These are phyloP conservation scores for Pseudogymnoascus destructans DNA, from an alignment of 2,329 filamentous ascomycete species.

Conservation along the genomic window DNA sequence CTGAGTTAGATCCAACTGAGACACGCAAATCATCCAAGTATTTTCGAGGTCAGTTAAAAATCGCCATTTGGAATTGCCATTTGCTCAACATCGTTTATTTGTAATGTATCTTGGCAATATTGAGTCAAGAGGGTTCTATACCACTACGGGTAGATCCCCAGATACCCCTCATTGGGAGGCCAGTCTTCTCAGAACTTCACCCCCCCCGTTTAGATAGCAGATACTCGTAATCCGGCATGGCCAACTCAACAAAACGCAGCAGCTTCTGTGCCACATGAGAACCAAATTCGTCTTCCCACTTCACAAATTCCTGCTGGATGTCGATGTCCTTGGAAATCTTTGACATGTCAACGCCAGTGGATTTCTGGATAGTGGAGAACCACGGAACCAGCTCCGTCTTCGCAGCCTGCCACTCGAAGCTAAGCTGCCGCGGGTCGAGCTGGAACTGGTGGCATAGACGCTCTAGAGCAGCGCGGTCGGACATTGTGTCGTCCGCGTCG, in stretches of 20 bases:
- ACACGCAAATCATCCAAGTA: background rate
- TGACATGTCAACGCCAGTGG: background rate
- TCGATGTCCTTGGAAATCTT: background rate
- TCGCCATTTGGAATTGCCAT: background rate
- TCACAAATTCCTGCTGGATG: background rate
- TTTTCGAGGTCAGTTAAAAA: background rate
- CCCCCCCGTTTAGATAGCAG: background rate
- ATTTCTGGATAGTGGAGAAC: background rate
- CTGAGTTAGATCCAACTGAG: background rate
- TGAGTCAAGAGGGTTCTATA: background rate
- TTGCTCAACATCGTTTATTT: background rate
- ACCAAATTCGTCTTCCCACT: background rate
- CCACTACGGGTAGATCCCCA: background rate
- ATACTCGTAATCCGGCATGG: constrained; percentile 7
- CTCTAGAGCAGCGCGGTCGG: background rate
- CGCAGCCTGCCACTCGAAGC: background rate
- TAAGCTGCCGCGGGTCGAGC: background rate
- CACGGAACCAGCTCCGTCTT: background rate
- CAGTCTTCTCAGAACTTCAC: background rate
- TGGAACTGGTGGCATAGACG: background rate
- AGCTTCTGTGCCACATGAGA: background rate
- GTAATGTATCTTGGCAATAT: background rate
- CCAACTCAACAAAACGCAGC: background rate
- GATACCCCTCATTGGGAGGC: background rate
- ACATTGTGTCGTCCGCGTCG: background rate